A percentile compares a stretch with the other conserved stretches of the same genome.
Evolutionary conservation across 345 rosid species (phyloP).

Genomic region (Microthlaspi erraticum): DNA sequence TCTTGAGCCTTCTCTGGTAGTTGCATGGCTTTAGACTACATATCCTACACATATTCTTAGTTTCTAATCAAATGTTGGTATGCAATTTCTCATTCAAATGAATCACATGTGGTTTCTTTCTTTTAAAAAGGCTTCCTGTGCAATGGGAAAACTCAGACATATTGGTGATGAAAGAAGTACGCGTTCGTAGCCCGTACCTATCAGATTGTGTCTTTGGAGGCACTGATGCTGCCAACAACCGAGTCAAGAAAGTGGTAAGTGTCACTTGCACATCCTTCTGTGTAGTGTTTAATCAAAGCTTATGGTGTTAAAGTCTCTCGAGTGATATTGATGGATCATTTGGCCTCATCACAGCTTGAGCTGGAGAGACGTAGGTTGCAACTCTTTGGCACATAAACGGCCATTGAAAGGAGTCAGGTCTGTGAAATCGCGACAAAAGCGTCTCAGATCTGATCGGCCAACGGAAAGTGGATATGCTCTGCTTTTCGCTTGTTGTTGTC

Average conservation of each 20-base stretch:
- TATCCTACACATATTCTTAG: background rate
- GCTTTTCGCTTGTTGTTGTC: slow-evolving; percentile 44
- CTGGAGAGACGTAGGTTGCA: slow-evolving; percentile 47
- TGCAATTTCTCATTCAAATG: background rate
- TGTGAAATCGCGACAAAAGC: slow-evolving; percentile 23
- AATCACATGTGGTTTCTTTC: background rate
- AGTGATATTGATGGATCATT: slow-evolving; percentile 10
- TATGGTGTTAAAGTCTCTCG: no score
- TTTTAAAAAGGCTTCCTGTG: slow-evolving; percentile 83
- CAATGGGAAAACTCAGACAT: slow-evolving; percentile 94
- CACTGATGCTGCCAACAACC: slow-evolving; percentile 91
- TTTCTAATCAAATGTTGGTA: background rate
- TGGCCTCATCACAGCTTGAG: slow-evolving; percentile 35
- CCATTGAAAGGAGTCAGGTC: slow-evolving; percentile 32
- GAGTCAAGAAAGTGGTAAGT: slow-evolving; percentile 98
- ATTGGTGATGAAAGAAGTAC: slow-evolving; percentile 91
- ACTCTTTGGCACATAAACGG: slow-evolving; percentile 38
- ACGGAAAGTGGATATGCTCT: slow-evolving; percentile 17
- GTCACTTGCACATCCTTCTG: background rate
- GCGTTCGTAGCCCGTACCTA: slow-evolving; percentile 87
- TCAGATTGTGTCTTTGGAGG: slow-evolving; percentile 91
- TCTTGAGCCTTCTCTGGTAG: background rate
- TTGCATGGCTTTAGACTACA: slow-evolving; percentile 1
- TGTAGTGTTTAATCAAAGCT: no score
- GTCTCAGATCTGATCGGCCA: slow-evolving; percentile 33